Conservation (phyloP, 805 yeast species). For the Jamesozyma spencerorum region DNA sequence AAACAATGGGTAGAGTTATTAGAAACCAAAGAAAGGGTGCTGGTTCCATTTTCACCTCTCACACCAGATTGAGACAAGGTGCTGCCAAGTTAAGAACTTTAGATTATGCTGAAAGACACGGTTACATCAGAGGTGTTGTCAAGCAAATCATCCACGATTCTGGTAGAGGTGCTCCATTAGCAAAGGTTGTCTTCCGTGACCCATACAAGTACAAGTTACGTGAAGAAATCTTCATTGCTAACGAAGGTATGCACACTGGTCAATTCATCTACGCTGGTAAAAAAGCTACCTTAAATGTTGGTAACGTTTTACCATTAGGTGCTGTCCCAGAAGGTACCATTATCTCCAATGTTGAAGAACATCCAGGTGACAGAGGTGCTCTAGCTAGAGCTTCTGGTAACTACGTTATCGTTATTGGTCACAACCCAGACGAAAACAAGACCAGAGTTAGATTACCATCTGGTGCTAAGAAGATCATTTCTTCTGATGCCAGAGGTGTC, state of each 20-base stretch:
- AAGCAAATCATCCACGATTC: constrained; percentile 98
- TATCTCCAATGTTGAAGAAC: constrained; percentile 95
- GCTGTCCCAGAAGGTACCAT: constrained; percentile 99
- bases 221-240: constrained; percentile 97
- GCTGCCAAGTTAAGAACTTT: constrained; percentile 99
- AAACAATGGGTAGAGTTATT: constrained; percentile 74
- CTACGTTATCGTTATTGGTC: constrained; percentile 97
- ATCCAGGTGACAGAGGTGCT: constrained; percentile 99
- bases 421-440: constrained; percentile 98
- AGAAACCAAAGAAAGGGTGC: constrained; percentile 99
- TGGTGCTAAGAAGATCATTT: constrained; percentile 94
- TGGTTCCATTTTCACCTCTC: constrained; percentile 98
- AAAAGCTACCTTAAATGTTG: constrained; percentile 93
- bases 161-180: constrained; percentile 99
- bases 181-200: constrained; percentile 97
- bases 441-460: constrained; percentile 99
- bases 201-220: constrained; percentile 97
- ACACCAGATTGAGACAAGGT: constrained; percentile 99
- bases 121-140: constrained; percentile 98
- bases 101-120: constrained; percentile 98
- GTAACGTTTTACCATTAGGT: constrained; percentile 95
- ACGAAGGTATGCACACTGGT: constrained; percentile 99
- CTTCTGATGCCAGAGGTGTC: constrained; percentile 97
- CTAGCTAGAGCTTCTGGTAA: constrained; percentile 98
- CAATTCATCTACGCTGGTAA: constrained; percentile 98